Base-by-base conservation (phyloP, 2,329 filamentous ascomycete species). In the Coniella vitis region DNA sequence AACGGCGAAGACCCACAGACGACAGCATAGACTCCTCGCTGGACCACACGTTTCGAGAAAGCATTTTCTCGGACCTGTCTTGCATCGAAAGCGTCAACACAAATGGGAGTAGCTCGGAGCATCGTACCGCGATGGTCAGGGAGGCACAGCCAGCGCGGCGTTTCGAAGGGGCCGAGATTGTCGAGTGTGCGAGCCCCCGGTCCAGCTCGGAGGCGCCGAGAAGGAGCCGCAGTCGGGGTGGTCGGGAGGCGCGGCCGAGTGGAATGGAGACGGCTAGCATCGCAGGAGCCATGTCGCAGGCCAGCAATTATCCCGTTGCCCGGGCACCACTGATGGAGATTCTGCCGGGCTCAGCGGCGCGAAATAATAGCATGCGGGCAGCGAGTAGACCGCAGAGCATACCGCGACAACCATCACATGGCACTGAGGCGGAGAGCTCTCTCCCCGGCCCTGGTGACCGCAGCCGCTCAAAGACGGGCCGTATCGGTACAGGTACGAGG, bases 11-110 rank as follows among this genome's bases (percentile, higher is more conserved):
- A 17, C 38, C 48, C 37, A 31, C 29, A 20, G 41, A 36, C 12
- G 34, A 37, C 25, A 53, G 51, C 32, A 40, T 48, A 12, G 51
- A 53, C 22, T 53, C 51, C 3, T 51, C 51, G 25, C 39, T 48
- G 44, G 51, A 51, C 17, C 45, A 48, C 21, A 51, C 48, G 14
- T 20, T 48, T n/a, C 51, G 46, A 21, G 48, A 53, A 16, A 51
- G 48, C 16, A 43, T 53, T 14, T 51, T 53, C 25, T 53, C 51
- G 16, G 51, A 53, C 17, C 48, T 19, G 7, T 35, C 36, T 8
- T 51, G 42, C 19, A 8, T 51, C 22, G 51, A 51, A 19, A 53
- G 51, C n/a, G 36, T 41, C 3, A 48, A 35, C 16, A 48, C 51
- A 3, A 34, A 38, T 32, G 44, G 43, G 13, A 53, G 46, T 32